Evolutionary conservation across 2,329 filamentous ascomycete genomes (phyloP), one percentile per base, ranked within the genome.

Genomic region (Metarhizium brunneum): DNA sequence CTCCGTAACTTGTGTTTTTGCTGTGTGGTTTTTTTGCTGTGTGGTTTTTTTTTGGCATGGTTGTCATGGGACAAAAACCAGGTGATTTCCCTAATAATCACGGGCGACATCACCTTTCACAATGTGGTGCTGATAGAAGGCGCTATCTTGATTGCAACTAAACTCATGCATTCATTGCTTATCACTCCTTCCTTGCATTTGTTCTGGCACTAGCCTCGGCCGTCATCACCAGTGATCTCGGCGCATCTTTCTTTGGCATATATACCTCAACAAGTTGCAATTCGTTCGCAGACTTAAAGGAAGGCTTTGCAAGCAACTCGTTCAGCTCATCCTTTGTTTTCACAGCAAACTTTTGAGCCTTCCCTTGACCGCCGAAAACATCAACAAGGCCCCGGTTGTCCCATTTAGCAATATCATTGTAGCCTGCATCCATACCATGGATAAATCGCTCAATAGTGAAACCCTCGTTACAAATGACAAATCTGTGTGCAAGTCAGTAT

Each of bases 381-480:
- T 76, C 75, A 2, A 88, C 80, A 0, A 91, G 71, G 20, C 84
- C 82, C 67, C 82, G 83, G 75, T 86, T 88, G 52, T 86, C 77
- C 91, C 91, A 95, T 11, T 75, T 69, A 57, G 81, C 78, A 56
- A 95, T 85, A 66, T 95, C 88, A 66, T 96, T 95, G 75, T 95
- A 95, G 30, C 67, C 68, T 36, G 82, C 88, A 8, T 91, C 76
- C 83, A 87, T 87, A 54, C 90, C 90, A 70, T 95, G 90, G 64
- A 95, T 95, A 68, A 83, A 88, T 35, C 91, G 84, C 73, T 96
- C 91, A 68, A 95, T 94, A 10, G 90, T 94, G 73, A 88, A 95
- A 11, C 91, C 91, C 45, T 92, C 83, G 68, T 95, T 95, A 77
- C 88, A 90, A 62, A 95, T 86, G 59, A 94, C 78, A 68, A 95